Evolutionary conservation across 2,329 filamentous ascomycete species (phyloP), one percentile per base, ranked within the genome.

Genomic region (Botryotinia globosa): DNA sequence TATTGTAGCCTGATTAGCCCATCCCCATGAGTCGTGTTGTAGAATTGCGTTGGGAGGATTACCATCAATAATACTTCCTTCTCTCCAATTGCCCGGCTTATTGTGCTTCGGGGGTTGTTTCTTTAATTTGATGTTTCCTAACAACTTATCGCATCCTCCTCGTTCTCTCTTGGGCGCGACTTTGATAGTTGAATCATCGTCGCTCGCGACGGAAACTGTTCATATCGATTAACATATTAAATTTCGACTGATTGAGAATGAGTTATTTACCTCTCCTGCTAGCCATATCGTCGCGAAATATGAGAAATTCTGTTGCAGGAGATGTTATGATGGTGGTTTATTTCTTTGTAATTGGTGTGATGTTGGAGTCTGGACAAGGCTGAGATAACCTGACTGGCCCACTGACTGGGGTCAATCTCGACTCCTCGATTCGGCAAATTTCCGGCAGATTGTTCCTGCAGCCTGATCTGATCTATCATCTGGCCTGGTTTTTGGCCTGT

Each of bases 1-100:
- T 71, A 22, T 51, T 29, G 45, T 45, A 44, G 66, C 37, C 58
- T 67, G 39, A 37, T 72, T 59, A 72, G 69, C 51, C 69, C 48
- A 44, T 72, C 54, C 16, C 42, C 44, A 45, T 7, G 62, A 10
- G 34, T 20, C 20, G 54, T 62, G 20, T 48, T 62, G 4, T 39
- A 37, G 44, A 20, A 39, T 42, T 32, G 25, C 34, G 67, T 42
- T 68, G 48, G 71, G 44, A 61, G 22, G 20, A 39, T 34, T n/a
- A 75, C 90, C 88, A 77, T 90, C 89, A 39, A 88, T 83, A 64
- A 91, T 84, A 76, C 85, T 88, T n/a, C 87, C 87, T 77, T 92
- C 90, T 77, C 87, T 88, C 91, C 91, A 93, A 78, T 91, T 92
- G 37, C 91, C 91, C 7, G 90, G 87, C 77, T 91, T 90, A 72